These are phyloP conservation scores for Hamamelis virginiana DNA, from an alignment of 164 flowering plant genomes.

Conservation along the genomic window DNA sequence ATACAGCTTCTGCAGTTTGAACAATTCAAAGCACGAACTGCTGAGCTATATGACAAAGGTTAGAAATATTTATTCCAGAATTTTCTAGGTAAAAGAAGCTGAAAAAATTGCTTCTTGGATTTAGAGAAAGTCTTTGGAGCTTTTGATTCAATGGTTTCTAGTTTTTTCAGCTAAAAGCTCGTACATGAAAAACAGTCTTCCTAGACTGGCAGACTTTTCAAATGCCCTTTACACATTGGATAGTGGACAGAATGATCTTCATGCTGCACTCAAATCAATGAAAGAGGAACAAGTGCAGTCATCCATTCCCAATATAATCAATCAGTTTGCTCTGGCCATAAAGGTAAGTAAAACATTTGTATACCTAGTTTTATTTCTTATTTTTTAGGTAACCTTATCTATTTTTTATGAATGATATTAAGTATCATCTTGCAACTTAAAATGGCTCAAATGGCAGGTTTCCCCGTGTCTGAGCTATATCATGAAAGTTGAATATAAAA, in stretches of 20 bases:
- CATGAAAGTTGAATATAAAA: no score
- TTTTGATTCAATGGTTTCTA: not conserved
- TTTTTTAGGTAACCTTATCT: no score
- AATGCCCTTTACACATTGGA: constrained; percentile 31
- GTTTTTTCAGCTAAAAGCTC: constrained; percentile 7
- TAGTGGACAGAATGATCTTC: constrained; percentile 29
- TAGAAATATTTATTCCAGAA: no score
- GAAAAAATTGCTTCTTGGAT: not conserved
- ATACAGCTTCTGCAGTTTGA: constrained; percentile 19
- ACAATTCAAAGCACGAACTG: constrained; percentile 18
- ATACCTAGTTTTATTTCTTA: no score
- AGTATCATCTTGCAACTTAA: no score
- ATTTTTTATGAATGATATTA: no score
- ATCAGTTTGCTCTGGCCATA: constrained; percentile 7
- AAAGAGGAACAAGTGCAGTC: constrained; percentile 10
- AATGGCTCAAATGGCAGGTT: no score
- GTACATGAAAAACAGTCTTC: constrained; percentile 9
- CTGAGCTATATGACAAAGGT: constrained; percentile 13
- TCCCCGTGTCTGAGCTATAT: no score
- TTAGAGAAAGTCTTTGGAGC: not conserved
- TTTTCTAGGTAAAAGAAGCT: not conserved
- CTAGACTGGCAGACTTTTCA: constrained; percentile 26
- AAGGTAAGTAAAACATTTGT: constrained; percentile 7
- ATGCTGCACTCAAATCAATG: constrained; percentile 7
- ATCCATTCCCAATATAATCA: constrained; percentile 14